Base-by-base conservation (phyloP, 2,329 filamentous ascomycete genomes). In the Rosellinia necatrix region DNA sequence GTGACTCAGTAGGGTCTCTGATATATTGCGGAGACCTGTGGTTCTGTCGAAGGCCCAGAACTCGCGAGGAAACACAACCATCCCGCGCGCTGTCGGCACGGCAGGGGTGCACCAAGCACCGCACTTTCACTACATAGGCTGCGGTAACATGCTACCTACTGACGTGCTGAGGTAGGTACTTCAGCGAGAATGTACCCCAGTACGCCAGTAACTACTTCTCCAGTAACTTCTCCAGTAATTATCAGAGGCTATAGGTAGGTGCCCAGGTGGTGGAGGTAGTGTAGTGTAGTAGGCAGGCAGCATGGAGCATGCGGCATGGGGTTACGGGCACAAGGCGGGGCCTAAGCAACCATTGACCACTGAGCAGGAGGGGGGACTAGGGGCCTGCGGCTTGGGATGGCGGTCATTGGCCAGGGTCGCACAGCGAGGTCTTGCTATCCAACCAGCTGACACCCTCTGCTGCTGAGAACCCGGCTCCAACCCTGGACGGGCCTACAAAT, bases 401-500 rank as follows among this genome's bases (percentile, higher is more conserved):
- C 12, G 24, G 30, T 54, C 47, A 68, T 68, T 69, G 63, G 66
- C 40, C 49, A 43, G 55, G 56, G 59, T 47, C 62, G 61, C 63
- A 53, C 58, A 41, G 42, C 59, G 65, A 67, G 60, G 64, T 68
- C 66, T 66, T 58, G 62, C 60, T 59, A 61, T 64, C 67, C 66
- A 72, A 71, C 67, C 71, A 73, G 71, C 71, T 74, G 71, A 74
- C 71, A 72, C 67, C 53, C 62, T 52, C 59, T 50, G 60, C 48
- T 59, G 58, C 51, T 59, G 41, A 48, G 54, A 63, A 59, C 58
- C 58, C 61, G 64, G 64, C 53, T 56, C 60, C 56, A 64, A 64
- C 60, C 63, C 68, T 70, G 69, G 68, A 69, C 66, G 68, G 66
- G 64, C 68, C 67, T 70, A 69, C 72, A 71, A 74, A 74, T 73